A percentile compares a stretch with the other conserved stretches of the same genome.
Conservation (phyloP, 768 basidiomycete genomes). For the Kondoa subrosea region DNA sequence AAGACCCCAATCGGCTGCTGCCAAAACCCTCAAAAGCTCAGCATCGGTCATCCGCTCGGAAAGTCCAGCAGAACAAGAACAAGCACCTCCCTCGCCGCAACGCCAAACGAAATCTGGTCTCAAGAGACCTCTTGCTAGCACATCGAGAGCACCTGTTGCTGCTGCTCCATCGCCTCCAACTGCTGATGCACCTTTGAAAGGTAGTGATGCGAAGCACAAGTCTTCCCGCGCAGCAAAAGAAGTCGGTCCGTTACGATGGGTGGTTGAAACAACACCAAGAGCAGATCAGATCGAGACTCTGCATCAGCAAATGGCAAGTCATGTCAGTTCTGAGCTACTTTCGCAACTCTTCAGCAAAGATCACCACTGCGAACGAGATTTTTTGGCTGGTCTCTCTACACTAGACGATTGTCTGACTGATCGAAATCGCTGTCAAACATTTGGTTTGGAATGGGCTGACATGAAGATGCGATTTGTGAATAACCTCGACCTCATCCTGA, state of each 20-base stretch:
- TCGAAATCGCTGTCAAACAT: conserved; percentile 27
- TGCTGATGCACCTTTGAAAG: conserved; percentile 30
- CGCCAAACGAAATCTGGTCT: conserved; percentile 17
- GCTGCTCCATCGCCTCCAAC: conserved; percentile 30
- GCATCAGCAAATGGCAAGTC: conserved; percentile 79
- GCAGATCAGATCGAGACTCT: conserved; percentile 74
- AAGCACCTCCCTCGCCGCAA: conserved; percentile 23
- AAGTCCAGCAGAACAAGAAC: conserved; percentile 22
- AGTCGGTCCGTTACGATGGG: conserved; percentile 25
- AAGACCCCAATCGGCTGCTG: neutral
- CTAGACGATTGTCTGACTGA: conserved; percentile 51
- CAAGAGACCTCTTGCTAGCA: neutral
- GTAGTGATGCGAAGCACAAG: conserved; percentile 23
- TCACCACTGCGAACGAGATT: conserved; percentile 86
- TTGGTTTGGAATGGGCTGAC: conserved; percentile 37
- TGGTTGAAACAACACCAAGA: conserved; percentile 39
- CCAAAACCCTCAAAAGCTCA: conserved; percentile 7
- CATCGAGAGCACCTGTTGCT: conserved; percentile 14
- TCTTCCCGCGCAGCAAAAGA: conserved; percentile 22
- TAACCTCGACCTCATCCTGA: conserved; percentile 77
- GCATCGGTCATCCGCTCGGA: conserved; percentile 20
- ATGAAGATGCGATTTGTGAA: conserved; percentile 54
- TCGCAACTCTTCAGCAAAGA: conserved; percentile 79
- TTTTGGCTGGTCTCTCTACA: conserved; percentile 54
- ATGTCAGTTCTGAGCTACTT: conserved; percentile 57